Evolutionary conservation across 352 stramenopile species (phyloP).

Genomic region (Thraustochytrium striatum): DNA sequence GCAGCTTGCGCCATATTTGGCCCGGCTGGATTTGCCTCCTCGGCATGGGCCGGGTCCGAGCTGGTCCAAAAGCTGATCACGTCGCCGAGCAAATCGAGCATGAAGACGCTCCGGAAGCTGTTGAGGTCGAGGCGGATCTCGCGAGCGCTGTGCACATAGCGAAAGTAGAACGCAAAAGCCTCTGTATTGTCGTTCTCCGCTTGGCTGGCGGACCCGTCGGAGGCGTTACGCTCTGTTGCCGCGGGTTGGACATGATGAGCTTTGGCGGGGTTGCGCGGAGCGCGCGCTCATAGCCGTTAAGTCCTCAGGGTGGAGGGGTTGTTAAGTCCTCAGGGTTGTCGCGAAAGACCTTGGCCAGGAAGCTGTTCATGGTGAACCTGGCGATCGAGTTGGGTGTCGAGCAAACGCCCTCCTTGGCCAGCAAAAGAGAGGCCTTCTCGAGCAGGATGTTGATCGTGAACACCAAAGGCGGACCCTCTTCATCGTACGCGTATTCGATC

Average conservation of each 20-base stretch:
- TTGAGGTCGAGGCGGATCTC: slow-evolving; percentile 8
- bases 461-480: background rate
- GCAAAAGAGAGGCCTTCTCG: background rate
- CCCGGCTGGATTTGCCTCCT: no score
- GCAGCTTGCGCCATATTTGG: no score
- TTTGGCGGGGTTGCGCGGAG: background rate
- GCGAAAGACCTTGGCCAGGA: background rate
- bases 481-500: background rate
- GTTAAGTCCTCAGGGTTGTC: background rate
- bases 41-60: background rate
- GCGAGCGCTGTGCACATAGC: slow-evolving; percentile 12
- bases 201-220: background rate
- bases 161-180: slow-evolving; percentile 29
- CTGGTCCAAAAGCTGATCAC: slow-evolving; percentile 25
- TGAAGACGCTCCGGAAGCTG: slow-evolving; percentile 21
- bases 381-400: background rate
- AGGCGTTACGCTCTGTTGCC: background rate
- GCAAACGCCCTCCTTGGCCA: background rate
- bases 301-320: background rate
- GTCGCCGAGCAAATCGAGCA: slow-evolving; percentile 4
- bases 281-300: background rate
- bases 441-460: slow-evolving; percentile 8
- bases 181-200: background rate
- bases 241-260: slow-evolving; percentile 26
- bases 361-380: slow-evolving; percentile 21